These are phyloP conservation scores for Bidens hawaiensis DNA, from an alignment of 140 eudicot species.

Conservation along the genomic window DNA sequence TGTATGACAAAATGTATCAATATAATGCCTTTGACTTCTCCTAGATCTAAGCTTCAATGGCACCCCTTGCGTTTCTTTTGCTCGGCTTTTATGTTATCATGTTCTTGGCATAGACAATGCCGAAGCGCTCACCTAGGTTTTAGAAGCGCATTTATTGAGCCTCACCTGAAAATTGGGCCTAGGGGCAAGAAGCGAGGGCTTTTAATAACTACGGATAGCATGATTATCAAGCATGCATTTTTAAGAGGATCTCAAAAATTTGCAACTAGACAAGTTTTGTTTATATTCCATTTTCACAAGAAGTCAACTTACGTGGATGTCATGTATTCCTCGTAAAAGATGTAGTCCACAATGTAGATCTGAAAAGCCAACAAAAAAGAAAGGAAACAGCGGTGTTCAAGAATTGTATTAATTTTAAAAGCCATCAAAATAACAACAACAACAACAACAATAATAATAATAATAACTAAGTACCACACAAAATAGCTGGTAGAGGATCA, in stretches of 20 bases:
- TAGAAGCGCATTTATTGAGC: too few relatives aligned
- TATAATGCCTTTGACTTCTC: too few relatives aligned
- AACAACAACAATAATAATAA: constrained; percentile 5
- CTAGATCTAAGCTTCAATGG: too few relatives aligned
- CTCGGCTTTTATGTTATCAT: too few relatives aligned
- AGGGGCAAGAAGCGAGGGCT: too few relatives aligned
- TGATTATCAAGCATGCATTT: constrained; percentile 8
- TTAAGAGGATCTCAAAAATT: neutral
- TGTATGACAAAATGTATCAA: too few relatives aligned
- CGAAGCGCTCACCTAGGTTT: too few relatives aligned
- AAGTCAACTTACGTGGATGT: constrained; percentile 85
- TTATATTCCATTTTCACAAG: neutral
- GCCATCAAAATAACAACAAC: constrained; percentile 3
- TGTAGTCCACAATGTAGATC: constrained; percentile 91
- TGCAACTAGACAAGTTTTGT: neutral
- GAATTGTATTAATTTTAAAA: constrained; percentile 10
- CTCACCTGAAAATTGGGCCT: too few relatives aligned
- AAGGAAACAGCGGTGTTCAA: too few relatives aligned
- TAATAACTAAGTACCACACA: constrained; percentile 49
- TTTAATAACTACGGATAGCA: too few relatives aligned
- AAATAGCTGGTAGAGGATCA: constrained; percentile 92
- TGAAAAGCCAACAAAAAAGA: constrained; percentile 30
- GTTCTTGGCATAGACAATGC: too few relatives aligned
- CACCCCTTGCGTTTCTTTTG: too few relatives aligned
- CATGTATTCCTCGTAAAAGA: constrained; percentile 92